Base-by-base conservation (phyloP, 2,329 filamentous ascomycete genomes). In the Xylaria sp. region DNA sequence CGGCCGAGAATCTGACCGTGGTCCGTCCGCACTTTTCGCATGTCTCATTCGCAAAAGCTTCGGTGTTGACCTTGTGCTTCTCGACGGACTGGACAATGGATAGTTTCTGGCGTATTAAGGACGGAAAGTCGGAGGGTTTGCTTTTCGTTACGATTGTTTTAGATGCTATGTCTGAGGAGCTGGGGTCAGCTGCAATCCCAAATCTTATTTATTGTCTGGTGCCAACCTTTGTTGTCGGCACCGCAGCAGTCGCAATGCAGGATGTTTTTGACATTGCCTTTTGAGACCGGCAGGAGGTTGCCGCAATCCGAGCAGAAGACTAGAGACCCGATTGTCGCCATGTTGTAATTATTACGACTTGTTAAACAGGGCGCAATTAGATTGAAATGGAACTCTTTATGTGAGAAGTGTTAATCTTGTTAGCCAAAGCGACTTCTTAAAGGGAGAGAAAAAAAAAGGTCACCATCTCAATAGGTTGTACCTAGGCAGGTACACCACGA, bases 231-330 rank as follows among this genome's bases (percentile, higher is more conserved):
- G 79, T 95, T 97, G 77, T 92, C 88, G 50, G 92, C 89, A 71
- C 92, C 93, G 80, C 95, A 98, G 79, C 94, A 91, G 76, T 93
- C 92, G 85, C 95, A 99, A 73, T 87, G 86, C 67, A 98, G 83
- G 66, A 92, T 87, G 66, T 92, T 91, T 78, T 94, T 92, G 74
- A 89, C 86, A 68, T 90, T 91, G 70, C 92, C 93, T 72, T 91
- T 91, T 56, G 92, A 94, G 62, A 91, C 88, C 63, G 96, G 94
- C 50, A 98, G 85, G 3, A 98, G 86, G 80, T 97, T 97, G 70
- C 95, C 95, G 81, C 95, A 98, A 79, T 94, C 93, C 63, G 88
- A 93, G 84, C 95, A 98, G 81, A 98, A 98, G 44, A 97, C 91
- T 50, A 98, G 86, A 62, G 94, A 95, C 65, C 94, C 95, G 74